A percentile compares a stretch with the other conserved stretches of the same genome.
These are phyloP conservation scores for Tanacetum coccineum DNA, from an alignment of 129 eudicot species.

Conservation along the genomic window DNA sequence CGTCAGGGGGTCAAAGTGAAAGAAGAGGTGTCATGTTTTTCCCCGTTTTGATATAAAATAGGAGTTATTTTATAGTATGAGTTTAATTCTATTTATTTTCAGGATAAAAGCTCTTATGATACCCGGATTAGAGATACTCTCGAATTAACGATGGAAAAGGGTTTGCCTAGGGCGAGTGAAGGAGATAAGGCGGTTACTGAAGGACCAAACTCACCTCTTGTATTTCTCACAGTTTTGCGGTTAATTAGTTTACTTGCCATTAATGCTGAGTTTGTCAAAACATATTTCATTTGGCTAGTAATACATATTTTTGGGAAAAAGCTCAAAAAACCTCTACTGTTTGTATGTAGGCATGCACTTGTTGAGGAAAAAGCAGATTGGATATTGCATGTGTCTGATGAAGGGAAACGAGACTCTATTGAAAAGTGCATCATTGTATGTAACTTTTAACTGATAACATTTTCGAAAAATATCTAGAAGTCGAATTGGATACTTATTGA, in stretches of 20 bases:
- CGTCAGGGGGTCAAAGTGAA: neutral
- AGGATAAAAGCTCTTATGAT: neutral
- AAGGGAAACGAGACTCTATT: neutral
- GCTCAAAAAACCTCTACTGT: neutral
- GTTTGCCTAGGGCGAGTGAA: neutral
- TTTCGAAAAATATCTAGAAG: neutral
- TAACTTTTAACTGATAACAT: neutral
- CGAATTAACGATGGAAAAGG: neutral
- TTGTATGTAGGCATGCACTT: neutral
- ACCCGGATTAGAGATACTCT: neutral
- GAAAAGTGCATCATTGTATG: neutral
- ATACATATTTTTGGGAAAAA: neutral
- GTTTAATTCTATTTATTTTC: neutral
- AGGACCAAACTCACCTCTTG: neutral
- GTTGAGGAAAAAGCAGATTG: neutral
- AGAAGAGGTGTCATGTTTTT: neutral
- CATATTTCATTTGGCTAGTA: neutral
- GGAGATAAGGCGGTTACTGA: neutral
- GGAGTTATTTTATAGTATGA: neutral
- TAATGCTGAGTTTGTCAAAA: neutral
- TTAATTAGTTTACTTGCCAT: slow-evolving; percentile 3
- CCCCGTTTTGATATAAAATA: neutral
- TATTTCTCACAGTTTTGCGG: neutral
- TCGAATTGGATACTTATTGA: neutral
- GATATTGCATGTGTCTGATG: neutral